Conservation (phyloP, 177 flowering plant species). For the Telopea speciosissima region DNA sequence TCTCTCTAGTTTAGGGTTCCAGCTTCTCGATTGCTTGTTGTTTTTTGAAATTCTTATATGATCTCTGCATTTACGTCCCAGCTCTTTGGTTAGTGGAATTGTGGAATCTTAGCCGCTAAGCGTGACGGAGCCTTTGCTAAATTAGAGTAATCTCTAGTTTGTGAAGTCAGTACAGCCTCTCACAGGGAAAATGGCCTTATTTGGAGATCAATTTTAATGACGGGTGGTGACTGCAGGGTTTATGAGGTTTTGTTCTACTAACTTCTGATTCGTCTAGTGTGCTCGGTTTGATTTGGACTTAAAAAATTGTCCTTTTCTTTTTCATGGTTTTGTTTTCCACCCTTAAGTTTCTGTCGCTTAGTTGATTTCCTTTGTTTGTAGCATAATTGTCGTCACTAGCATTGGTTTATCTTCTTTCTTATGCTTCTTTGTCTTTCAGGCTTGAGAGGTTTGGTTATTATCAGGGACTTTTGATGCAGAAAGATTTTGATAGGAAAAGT, state of each 20-base stretch:
- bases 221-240: neutral
- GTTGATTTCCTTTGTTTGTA: neutral
- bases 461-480: neutral
- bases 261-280: neutral
- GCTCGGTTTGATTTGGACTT: neutral
- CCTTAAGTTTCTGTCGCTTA: neutral
- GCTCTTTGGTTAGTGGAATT: neutral
- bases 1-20: constrained; percentile 7
- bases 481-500: neutral
- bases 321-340: neutral
- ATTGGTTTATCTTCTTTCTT: neutral
- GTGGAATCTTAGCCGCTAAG: constrained; percentile 6
- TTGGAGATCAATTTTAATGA: neutral
- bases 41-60: neutral
- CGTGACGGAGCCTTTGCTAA: neutral
- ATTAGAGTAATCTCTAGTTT: constrained; percentile 4
- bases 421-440: neutral
- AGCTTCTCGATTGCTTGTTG: constrained; percentile 1
- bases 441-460: neutral
- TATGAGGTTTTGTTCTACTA: neutral
- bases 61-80: neutral
- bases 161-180: neutral
- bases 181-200: neutral
- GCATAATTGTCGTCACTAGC: neutral
- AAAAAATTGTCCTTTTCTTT: neutral